Conservation (phyloP, 2,329 filamentous ascomycete genomes). For the Microthyrium microscopicum region DNA sequence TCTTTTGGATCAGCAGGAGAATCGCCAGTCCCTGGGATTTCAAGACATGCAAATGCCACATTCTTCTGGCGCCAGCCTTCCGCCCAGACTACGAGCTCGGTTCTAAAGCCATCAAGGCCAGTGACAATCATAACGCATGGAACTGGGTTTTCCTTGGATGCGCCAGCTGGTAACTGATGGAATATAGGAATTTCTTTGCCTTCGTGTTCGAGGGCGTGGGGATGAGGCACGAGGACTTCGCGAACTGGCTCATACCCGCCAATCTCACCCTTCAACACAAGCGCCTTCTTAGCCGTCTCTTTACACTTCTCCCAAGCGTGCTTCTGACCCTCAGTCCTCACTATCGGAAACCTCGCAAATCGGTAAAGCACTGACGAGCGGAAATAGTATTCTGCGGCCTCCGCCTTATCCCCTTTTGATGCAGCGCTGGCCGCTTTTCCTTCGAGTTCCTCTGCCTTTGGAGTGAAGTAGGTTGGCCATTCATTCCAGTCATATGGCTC, state of each 20-base stretch:
- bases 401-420: conserved; percentile 29
- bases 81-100: conserved; percentile 36
- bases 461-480: conserved; percentile 47
- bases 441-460: conserved; percentile 41
- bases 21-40: conserved; percentile 43
- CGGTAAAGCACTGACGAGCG: conserved; percentile 57
- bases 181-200: conserved; percentile 45
- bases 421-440: conserved; percentile 34
- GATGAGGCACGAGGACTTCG: conserved; percentile 47
- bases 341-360: conserved; percentile 52
- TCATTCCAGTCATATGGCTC: conserved; percentile 45
- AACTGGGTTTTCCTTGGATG: conserved; percentile 25
- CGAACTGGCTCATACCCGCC: conserved; percentile 29
- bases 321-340: conserved; percentile 33
- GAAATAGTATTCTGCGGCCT: conserved; percentile 46
- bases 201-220: conserved; percentile 32
- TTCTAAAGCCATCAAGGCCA: conserved; percentile 42
- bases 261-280: conserved; percentile 24
- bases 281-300: conserved; percentile 40
- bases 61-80: conserved; percentile 32
- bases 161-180: conserved; percentile 39
- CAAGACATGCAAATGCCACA: conserved; percentile 33
- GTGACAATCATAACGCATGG: conserved; percentile 40
- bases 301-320: conserved; percentile 51
- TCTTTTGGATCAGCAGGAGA: conserved; percentile 33